Evolutionary conservation across 2,329 filamentous ascomycete genomes (phyloP), one percentile per base, ranked within the genome.

Genomic region (Ophiostoma tasmaniense): DNA sequence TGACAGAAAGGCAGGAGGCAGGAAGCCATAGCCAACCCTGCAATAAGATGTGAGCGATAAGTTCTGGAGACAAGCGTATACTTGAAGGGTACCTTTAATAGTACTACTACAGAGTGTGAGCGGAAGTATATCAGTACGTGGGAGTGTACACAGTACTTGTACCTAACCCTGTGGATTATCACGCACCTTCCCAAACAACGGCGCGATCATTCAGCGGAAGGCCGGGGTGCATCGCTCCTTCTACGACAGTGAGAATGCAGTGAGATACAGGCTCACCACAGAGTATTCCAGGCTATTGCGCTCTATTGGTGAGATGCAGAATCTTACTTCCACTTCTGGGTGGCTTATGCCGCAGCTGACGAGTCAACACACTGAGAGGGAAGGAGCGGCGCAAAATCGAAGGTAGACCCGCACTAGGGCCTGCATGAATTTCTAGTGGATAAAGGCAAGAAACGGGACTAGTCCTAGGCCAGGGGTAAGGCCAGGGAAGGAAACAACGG

Each of bases 391-490:
- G 28, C 35, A 30, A 50, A 35, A 39, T 28, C 50, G 11, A 25
- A 55, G 50, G 50, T n/a, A 66, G 67, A 42, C 45, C 33, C 66
- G 64, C 69, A 68, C 65, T 55, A 68, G n/a, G 50, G 37, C n/a
- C 35, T 55, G 45, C 59, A 62, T 45, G 33, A 17, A 30, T 33
- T 66, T 70, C 39, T 33, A 67, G 45, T 67, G 33, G 61, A 30
- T 28, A 64, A 64, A 52, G 42, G 42, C 33, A 30, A 45, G 55
- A 33, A 69, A 68, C 50, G 55, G 68, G 64, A 67, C 66, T 66
- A 66, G 67, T 64, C 42, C 30, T 68, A 67, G 69, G 67, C 20
- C 69, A 70, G 70, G 68, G 70, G 67, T 66, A 64, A 25, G 37
- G 22, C 50, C 25, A 55, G 50, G 50, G n/a, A 39, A 64, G 35